Evolutionary conservation across 805 yeast genomes (phyloP), one percentile per base, ranked within the genome.

Genomic region (Candida sonorensis): DNA sequence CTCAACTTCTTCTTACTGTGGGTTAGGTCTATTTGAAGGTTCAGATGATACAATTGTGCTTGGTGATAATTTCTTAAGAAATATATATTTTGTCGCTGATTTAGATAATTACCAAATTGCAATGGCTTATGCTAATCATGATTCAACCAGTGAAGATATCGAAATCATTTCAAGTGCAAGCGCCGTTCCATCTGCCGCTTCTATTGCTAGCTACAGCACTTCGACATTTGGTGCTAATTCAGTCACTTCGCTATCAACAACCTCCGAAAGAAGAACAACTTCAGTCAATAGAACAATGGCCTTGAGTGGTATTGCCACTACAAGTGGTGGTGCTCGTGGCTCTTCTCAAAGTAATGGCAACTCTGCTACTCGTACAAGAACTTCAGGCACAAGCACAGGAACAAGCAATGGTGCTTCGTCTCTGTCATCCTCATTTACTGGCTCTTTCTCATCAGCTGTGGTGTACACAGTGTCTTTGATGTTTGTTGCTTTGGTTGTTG

Each of bases 81-180:
- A 66, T 18, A 72, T 71, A 1, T 75, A 75, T 43, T 62, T 67
- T 24, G 79, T 74, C 28, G 77, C 64, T 36, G 79, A 77, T 50
- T 48, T 75, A 29, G 76, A 67, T 21, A 55, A 59, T 25, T 45
- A 54, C 17, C 61, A 62, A 33, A 44, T 72, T 16, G 66, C 67
- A 1, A 23, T 72, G 10, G 77, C 76, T 4, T 72, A 66, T 39
- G 77, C 66, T 3, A 59, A 53, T 27, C 52, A 42, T 29, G 42
- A 48, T 19, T 44, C 66, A 6, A 41, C 37, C 16, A 52, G 48
- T 5, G 59, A 53, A 26, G 53, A 72, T 35, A 64, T 76, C 27
- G 75, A 73, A 33, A 61, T 55, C 8, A 67, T 78, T 25, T 36
- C 50, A 2, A 40, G 62, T n/a, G 20, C 9, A 7, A 7, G 8